Evolutionary conservation across 495 filamentous ascomycete species (phyloP), one percentile per base, ranked within the genome.

Genomic region (Trichoderma orchidacearum): DNA sequence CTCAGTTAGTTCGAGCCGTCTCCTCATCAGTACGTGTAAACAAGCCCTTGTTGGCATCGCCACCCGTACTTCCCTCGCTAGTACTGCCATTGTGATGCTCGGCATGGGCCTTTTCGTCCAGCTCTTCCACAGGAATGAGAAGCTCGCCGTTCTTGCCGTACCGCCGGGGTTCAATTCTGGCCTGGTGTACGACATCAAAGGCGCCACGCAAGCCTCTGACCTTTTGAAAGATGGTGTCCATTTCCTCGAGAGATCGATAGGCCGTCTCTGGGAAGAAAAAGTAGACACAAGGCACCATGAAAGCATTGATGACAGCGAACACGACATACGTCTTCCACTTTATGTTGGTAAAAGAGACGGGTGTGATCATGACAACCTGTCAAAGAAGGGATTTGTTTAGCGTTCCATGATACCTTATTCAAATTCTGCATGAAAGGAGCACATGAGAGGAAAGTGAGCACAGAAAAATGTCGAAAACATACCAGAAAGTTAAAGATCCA

Each of bases 231-330:
- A 90, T 86, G 61, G 69, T 67, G 41, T 64, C 68, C 9, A 74
- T 62, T 57, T 74, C 70, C 51, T 75, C 72, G 2, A 75, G 62
- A 1, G 81, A 81, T 13, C 79, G 70, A 21, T 76, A 76, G 35
- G 75, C 56, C 9, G 83, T 85, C 66, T 85, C 82, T 0, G 80
- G 80, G 66, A 81, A 84, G 34, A 84, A 64, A 52, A 80, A 67
- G 56, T 74, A 84, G 29, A 86, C 75, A 28, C 79, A 72, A 0
- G 83, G 84, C 55, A 88, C 72, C 64, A 89, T 87, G 64, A 79
- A 75, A 50, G 81, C 83, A 66, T 89, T 89, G 62, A 86, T 85
- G 57, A 83, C 82, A 13, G 86, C 87, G 62, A 90, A 90, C 63
- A 89, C 86, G 62, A 88, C 83, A 63, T 90, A 91, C 3, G 85